Evolutionary conservation across 805 yeast species (phyloP).

Genomic region (Lipomyces spencermartinsiae): DNA sequence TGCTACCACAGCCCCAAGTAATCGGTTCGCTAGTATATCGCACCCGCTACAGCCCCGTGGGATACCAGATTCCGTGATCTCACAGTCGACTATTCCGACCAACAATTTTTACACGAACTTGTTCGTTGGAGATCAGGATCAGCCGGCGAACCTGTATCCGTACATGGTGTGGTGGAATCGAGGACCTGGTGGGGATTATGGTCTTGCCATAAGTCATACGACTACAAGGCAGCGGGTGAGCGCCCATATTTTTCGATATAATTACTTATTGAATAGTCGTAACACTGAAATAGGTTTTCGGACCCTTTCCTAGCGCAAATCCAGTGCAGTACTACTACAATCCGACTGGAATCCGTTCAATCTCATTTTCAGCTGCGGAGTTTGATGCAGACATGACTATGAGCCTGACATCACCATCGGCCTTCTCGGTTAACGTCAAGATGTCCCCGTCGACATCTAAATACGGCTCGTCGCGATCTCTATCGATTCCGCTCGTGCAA

Average conservation of each 20-base stretch:
- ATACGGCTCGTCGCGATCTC: constrained; percentile 18
- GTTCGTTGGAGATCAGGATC: constrained; percentile 60
- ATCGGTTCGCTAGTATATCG: constrained; percentile 13
- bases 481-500: constrained; percentile 55
- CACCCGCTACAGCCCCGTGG: constrained; percentile 34
- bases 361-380: constrained; percentile 62
- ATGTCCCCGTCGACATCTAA: constrained; percentile 26
- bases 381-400: constrained; percentile 49
- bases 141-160: constrained; percentile 69
- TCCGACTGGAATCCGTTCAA: constrained; percentile 62
- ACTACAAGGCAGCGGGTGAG: constrained; percentile 50
- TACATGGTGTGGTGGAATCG: constrained; percentile 65
- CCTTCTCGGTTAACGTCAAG: constrained; percentile 39
- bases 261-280: not conserved
- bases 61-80: constrained; percentile 39
- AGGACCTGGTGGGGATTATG: constrained; percentile 54
- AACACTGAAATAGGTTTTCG: constrained; percentile 44
- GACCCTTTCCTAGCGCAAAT: constrained; percentile 53
- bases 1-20: constrained; percentile 27
- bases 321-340: constrained; percentile 58
- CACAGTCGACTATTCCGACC: constrained; percentile 61
- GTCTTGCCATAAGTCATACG: constrained; percentile 66
- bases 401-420: constrained; percentile 23
- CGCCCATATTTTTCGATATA: constrained; percentile 43
- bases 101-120: constrained; percentile 78